Evolutionary conservation across 495 filamentous ascomycete genomes (phyloP).

Genomic region (Hypoxylon cercidicola): DNA sequence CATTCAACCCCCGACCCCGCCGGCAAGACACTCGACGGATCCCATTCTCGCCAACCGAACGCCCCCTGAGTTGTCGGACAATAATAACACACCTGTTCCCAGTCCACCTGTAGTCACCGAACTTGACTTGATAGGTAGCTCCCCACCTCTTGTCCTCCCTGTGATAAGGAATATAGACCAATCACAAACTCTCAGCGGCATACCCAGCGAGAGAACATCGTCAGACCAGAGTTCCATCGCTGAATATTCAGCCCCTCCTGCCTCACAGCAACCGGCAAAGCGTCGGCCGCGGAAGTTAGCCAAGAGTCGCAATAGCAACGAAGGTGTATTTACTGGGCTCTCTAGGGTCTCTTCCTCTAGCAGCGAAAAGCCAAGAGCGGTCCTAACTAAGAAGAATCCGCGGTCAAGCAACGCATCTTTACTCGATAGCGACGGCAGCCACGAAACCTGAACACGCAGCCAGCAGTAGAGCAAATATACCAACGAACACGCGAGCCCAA

Average conservation of each 20-base stretch:
- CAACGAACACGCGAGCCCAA: neutral
- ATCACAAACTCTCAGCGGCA: conserved; percentile 10
- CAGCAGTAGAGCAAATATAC: neutral
- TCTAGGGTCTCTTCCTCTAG: neutral
- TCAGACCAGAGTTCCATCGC: conserved; percentile 24
- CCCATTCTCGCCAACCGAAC: conserved; percentile 22
- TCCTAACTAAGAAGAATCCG: conserved; percentile 35
- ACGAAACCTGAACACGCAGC: conserved; percentile 13
- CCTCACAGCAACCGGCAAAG: conserved; percentile 18
- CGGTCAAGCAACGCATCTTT: conserved; percentile 22
- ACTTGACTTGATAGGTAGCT: conserved; percentile 8
- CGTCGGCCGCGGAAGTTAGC: conserved; percentile 44
- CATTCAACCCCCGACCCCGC: conserved; percentile 42
- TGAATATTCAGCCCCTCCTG: conserved; percentile 11
- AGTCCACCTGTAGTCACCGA: conserved; percentile 17
- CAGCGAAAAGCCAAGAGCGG: conserved; percentile 25
- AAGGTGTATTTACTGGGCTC: neutral
- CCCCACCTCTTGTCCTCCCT: conserved; percentile 25
- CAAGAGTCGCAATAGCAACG: conserved; percentile 43
- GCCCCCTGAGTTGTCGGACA: conserved; percentile 16
- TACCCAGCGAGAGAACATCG: conserved; percentile 27
- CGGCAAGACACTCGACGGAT: conserved; percentile 23
- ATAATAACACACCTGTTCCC: conserved; percentile 13
- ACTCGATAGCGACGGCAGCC: conserved; percentile 22
- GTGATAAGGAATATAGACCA: conserved; percentile 13